A percentile compares a stretch with the other conserved stretches of the same genome.
Evolutionary conservation across 495 filamentous ascomycete species (phyloP).

Genomic region (Penicillium cosmopolitanum): DNA sequence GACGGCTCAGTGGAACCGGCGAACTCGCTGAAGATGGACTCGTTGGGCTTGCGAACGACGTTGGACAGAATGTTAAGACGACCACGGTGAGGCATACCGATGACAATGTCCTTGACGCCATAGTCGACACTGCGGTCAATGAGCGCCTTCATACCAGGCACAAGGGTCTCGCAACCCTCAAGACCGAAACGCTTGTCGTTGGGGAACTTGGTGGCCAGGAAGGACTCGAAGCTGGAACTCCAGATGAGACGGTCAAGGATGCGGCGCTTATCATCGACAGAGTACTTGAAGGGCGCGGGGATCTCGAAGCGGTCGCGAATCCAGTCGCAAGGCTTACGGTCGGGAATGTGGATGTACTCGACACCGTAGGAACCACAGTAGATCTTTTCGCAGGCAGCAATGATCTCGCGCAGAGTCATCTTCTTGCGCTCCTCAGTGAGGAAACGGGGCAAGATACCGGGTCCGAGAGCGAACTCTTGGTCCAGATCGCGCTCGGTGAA

Average conservation of each 20-base stretch:
- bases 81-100: slow-evolving; percentile 99
- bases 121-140: slow-evolving; percentile 98
- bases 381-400: slow-evolving; percentile 87
- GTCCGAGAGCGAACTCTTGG: slow-evolving; percentile 87
- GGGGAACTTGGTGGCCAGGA: slow-evolving; percentile 95
- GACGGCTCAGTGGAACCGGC: slow-evolving; percentile 83
- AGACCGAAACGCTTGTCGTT: slow-evolving; percentile 99
- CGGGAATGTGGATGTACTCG: slow-evolving; percentile 98
- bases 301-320: slow-evolving; percentile 92
- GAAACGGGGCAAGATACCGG: slow-evolving; percentile 95
- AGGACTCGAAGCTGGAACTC: slow-evolving; percentile 94
- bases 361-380: slow-evolving; percentile 97
- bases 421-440: slow-evolving; percentile 83
- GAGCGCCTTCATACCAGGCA: slow-evolving; percentile 98
- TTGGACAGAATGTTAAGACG: slow-evolving; percentile 98
- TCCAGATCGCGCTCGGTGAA: slow-evolving; percentile 95
- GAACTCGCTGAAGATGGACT: slow-evolving; percentile 99
- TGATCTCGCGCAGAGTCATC: slow-evolving; percentile 96
- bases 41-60: slow-evolving; percentile 97
- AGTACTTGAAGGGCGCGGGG: slow-evolving; percentile 92
- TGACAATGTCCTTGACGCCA: slow-evolving; percentile 97
- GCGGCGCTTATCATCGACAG: slow-evolving; percentile 92
- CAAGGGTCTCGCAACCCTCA: slow-evolving; percentile 93
- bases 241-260: slow-evolving; percentile 98
- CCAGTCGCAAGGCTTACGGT: slow-evolving; percentile 98